Conservation (phyloP, 495 filamentous ascomycete genomes). For the Penicillium egyptiacum region DNA sequence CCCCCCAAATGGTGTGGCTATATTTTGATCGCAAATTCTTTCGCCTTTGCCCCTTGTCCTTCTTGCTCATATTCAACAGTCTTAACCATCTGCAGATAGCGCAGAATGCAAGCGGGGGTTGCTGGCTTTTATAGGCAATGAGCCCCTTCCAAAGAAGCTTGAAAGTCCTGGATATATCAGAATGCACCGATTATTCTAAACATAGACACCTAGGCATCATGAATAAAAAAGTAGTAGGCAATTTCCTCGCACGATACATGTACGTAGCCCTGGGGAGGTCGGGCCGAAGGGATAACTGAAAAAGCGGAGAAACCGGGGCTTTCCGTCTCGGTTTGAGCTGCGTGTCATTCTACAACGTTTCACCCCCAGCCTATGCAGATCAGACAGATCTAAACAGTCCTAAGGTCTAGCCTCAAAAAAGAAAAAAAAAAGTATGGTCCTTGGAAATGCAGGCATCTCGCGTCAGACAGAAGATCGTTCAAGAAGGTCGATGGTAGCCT, state of each 20-base stretch:
- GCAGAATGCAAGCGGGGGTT: not conserved
- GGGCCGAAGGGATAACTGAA: not conserved
- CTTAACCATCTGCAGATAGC: not conserved
- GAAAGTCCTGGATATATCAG: not conserved
- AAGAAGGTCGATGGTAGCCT: conserved; percentile 39
- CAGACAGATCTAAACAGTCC: not conserved
- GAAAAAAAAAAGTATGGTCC: conserved; percentile 23
- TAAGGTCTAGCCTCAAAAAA: not conserved
- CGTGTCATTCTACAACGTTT: not conserved
- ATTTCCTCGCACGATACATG: not conserved
- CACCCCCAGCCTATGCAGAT: not conserved
- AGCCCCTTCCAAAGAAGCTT: not conserved
- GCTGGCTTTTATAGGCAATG: not conserved
- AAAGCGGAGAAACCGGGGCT: not conserved
- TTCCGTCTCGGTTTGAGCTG: not conserved
- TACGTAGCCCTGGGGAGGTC: not conserved
- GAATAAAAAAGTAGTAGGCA: too few relatives aligned
- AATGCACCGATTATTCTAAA: not conserved
- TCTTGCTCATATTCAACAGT: not conserved
- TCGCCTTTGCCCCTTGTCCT: not conserved
- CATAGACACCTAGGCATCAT: not conserved
- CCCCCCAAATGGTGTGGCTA: conserved; percentile 52
- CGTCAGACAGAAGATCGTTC: conserved; percentile 24
- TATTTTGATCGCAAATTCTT: conserved; percentile 31
- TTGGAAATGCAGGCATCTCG: conserved; percentile 26